Conservation (phyloP, 2,329 filamentous ascomycete genomes). For the Cyclaneusma minus region DNA sequence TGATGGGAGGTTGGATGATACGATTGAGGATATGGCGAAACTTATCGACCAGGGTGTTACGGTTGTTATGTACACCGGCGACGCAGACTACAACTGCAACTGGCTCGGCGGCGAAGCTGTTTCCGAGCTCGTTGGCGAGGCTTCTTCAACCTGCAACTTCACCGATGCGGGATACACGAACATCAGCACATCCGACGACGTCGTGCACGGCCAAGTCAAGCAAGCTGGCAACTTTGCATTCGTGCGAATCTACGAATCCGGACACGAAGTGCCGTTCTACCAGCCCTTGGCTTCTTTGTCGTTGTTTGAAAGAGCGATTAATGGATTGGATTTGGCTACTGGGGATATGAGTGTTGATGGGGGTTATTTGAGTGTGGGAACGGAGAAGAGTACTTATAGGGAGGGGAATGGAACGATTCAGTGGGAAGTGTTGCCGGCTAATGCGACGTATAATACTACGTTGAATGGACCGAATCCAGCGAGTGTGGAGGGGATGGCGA, state of each 20-base stretch:
- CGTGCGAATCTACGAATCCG: constrained; percentile 44
- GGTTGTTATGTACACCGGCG: constrained; percentile 48
- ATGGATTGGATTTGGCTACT: constrained; percentile 29
- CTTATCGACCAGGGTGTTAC: constrained; percentile 49
- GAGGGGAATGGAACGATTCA: constrained; percentile 23
- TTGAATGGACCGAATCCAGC: constrained; percentile 24
- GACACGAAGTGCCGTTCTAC: constrained; percentile 37
- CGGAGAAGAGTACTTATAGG: constrained; percentile 10
- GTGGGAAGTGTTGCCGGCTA: constrained; percentile 22
- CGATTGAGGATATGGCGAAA: constrained; percentile 32
- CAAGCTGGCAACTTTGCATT: constrained; percentile 61
- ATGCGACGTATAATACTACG: constrained; percentile 32
- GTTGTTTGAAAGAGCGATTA: constrained; percentile 34
- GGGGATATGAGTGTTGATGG: constrained; percentile 30
- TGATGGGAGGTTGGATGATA: constrained; percentile 30
- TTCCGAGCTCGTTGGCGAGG: constrained; percentile 43
- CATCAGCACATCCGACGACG: constrained; percentile 46
- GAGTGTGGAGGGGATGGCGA: not conserved
- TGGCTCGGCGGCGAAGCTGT: constrained; percentile 59
- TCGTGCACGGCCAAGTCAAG: constrained; percentile 54
- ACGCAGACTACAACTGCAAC: constrained; percentile 39
- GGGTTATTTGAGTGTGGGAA: constrained; percentile 9
- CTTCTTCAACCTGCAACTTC: constrained; percentile 34
- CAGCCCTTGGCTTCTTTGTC: constrained; percentile 33
- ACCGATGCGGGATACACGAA: constrained; percentile 52